Base-by-base conservation (phyloP, 2,329 filamentous ascomycete genomes). In the Beauveria sp. region DNA sequence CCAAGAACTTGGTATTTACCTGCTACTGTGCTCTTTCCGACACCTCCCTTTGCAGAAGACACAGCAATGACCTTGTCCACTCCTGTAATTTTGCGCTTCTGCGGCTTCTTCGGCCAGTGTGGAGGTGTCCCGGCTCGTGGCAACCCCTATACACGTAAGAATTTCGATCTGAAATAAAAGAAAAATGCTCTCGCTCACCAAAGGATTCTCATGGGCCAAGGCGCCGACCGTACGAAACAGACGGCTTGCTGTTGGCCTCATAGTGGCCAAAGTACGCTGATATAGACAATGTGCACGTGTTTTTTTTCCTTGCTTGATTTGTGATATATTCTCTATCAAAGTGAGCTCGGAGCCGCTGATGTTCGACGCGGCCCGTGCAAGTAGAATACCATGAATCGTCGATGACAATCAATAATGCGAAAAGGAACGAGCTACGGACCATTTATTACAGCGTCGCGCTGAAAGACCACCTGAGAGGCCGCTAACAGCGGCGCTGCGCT, bases 11-110 rank as follows among this genome's bases (percentile, higher is more conserved):
- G 18, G 60, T 12, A 42, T 75, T 58, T 69, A 90, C 90, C 89
- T 63, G 93, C 88, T 50, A 98, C 86, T 8, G 95, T 99, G 67
- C 91, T 96, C 73, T 99, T 99, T 1, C 95, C 95, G 0, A 99
- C 95, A n/a, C 95, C 95, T 2, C 95, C 95, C 72, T 99, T 99
- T 16, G 95, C 95, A 1, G 93, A 98, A 4, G 92, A 96, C 16
- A 99, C 91, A n/a, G 93, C 92, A 63, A 99, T 85, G n/a, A 97
- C 86, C 72, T 96, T 96, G 66, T 86, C 84, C 26, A 99, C 93
- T 72, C 93, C 86, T 28, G 84, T 83, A 67, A 99, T 96, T 67
- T 85, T 86, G 66, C 91, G 85, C 69, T 89, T 87, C 67, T 91
- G 84, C 0, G 95, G 93, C 12, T 96, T 81, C 26, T 91, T 90